Base-by-base conservation (phyloP, 2,329 filamentous ascomycete genomes). In the Xylariaceae sp. region DNA sequence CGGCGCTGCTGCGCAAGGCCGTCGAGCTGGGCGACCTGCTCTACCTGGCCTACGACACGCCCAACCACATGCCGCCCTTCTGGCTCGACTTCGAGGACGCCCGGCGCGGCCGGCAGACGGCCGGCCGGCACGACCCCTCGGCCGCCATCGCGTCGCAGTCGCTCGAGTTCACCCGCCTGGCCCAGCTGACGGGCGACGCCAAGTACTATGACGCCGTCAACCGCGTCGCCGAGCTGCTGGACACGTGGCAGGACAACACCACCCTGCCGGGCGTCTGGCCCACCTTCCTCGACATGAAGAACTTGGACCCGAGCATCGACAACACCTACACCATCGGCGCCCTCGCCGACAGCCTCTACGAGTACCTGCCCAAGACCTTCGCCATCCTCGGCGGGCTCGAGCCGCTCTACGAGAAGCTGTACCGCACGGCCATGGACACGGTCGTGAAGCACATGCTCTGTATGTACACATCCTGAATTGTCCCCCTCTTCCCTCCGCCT, bases 211-310 rank as follows among this genome's bases (percentile, higher is more conserved):
- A 89, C 52, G 84, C 83, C 1, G 72, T 87, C 36, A 78, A 80
- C 37, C 72, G 83, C 8, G 75, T 93, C 30, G 84, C 81, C 7
- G 70, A 80, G 37, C 72, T 79, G 15, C 67, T 93, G n/a, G 70
- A 80, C 33, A 63, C 67, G 24, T 72, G 74, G 33, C 85, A 92
- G 58, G 76, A 78, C 47, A 57, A 66, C 4, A 88, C 84, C 0
- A 65, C 62, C n/a, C 56, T 90, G 5, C 84, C 84, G 0, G 85
- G 86, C 3, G 70, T 92, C 64, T 92, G 80, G 81, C 83, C 83
- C 1, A 67, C 72, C 14, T 63, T 65, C 31, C 59, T 90, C 31
- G 72, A 88, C 54, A 70, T 57, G 63, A 64, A 47, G 61, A 70
- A 42, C 68, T 65, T 60, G 54, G 62, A 50, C 46, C 63, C 64